phyloP scores from a whole-genome alignment of 805 yeast species.

The Candida maesae region DNA sequence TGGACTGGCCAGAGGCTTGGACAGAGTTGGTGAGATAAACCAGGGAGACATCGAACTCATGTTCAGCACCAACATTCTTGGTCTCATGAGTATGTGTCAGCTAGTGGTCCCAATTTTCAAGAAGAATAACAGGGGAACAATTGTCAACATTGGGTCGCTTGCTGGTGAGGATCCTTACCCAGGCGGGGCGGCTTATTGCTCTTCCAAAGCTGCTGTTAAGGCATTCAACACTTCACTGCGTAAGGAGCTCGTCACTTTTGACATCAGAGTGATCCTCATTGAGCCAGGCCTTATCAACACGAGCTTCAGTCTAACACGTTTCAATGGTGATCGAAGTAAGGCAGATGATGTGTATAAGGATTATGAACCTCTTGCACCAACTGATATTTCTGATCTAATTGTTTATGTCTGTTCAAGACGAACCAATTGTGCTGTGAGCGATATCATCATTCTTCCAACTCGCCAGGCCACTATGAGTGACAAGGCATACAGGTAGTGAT shows the following conservation, averaged over 20 bases:
- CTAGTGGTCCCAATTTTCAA: constrained; percentile 65
- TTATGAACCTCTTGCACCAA: constrained; percentile 52
- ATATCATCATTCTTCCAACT: constrained; percentile 78
- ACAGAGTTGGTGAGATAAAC: constrained; percentile 64
- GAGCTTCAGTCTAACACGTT: constrained; percentile 55
- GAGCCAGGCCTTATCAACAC: constrained; percentile 69
- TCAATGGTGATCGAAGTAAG: constrained; percentile 47
- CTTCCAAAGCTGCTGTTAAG: constrained; percentile 69
- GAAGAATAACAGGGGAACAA: constrained; percentile 62
- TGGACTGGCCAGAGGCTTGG: constrained; percentile 77
- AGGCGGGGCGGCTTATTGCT: constrained; percentile 66
- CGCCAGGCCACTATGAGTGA: constrained; percentile 66
- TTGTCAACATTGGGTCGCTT: constrained; percentile 67
- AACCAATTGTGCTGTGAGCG: constrained; percentile 59
- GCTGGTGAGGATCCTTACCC: constrained; percentile 72
- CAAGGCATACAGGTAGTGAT: constrained; percentile 19
- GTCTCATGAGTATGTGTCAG: constrained; percentile 79
- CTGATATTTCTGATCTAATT: constrained; percentile 57
- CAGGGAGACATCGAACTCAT: constrained; percentile 62
- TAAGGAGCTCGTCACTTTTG: constrained; percentile 66
- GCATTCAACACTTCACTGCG: constrained; percentile 67
- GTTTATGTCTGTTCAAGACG: constrained; percentile 54
- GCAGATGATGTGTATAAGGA: constrained; percentile 56
- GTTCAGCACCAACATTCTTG: constrained; percentile 84
- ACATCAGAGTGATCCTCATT: constrained; percentile 56